phyloP scores from a whole-genome alignment of 2,329 filamentous ascomycete species.

The Cadophora gregata region DNA sequence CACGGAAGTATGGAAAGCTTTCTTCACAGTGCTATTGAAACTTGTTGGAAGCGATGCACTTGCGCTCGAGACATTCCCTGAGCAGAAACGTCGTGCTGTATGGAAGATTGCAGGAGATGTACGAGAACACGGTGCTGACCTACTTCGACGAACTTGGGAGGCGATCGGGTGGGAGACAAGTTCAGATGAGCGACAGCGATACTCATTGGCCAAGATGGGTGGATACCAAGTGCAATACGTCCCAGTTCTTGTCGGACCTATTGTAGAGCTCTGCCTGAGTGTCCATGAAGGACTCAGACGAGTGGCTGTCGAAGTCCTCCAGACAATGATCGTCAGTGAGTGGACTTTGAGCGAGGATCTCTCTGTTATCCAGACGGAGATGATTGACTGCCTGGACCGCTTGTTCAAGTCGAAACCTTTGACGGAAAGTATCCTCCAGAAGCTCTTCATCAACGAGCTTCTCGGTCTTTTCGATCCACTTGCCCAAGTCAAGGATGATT shows the following conservation, averaged over 20 bases:
- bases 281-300: constrained; percentile 89
- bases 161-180: constrained; percentile 96
- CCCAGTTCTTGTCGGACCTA: constrained; percentile 85
- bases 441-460: constrained; percentile 88
- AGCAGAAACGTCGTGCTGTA: constrained; percentile 93
- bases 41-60: constrained; percentile 88
- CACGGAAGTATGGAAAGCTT: constrained; percentile 91
- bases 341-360: constrained; percentile 96
- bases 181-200: constrained; percentile 76
- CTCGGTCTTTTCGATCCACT: constrained; percentile 79
- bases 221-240: constrained; percentile 99
- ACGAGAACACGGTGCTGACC: constrained; percentile 84
- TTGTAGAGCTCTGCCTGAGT: constrained; percentile 92
- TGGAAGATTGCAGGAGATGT: constrained; percentile 99
- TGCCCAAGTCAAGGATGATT: constrained; percentile 69
- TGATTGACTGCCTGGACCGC: constrained; percentile 90
- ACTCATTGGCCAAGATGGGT: constrained; percentile 83
- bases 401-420: constrained; percentile 89
- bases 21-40: constrained; percentile 87
- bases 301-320: constrained; percentile 90
- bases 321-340: constrained; percentile 98
- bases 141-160: constrained; percentile 88
- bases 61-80: constrained; percentile 92
- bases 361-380: constrained; percentile 89
- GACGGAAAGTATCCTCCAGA: constrained; percentile 88